Evolutionary conservation across 805 yeast genomes (phyloP).

Genomic region (Saturnispora saitoi): DNA sequence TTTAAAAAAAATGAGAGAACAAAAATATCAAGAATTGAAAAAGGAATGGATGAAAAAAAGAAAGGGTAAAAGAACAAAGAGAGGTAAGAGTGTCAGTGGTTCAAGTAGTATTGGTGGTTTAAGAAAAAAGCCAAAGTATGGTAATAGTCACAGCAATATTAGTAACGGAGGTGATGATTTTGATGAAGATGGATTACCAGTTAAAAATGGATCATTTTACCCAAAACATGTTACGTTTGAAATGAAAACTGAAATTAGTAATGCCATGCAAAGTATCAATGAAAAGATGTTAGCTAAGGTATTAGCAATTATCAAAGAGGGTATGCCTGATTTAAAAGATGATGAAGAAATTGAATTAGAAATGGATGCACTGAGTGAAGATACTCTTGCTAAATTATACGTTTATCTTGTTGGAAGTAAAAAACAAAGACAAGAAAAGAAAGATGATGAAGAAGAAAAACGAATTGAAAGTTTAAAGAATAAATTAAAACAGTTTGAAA

Average conservation of each 20-base stretch:
- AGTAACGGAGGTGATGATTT: constrained; percentile 26
- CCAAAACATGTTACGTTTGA: constrained; percentile 68
- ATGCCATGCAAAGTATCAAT: constrained; percentile 64
- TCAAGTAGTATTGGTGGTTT: constrained; percentile 4
- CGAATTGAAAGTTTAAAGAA: constrained; percentile 66
- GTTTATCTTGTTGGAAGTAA: constrained; percentile 59
- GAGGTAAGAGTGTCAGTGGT: constrained; percentile 8
- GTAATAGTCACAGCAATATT: constrained; percentile 24
- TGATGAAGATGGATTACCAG: constrained; percentile 26
- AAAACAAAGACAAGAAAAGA: constrained; percentile 27
- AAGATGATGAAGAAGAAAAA: constrained; percentile 55
- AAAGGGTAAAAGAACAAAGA: constrained; percentile 20
- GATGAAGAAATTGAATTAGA: constrained; percentile 96
- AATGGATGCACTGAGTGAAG: constrained; percentile 83
- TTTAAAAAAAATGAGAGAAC: constrained; percentile 71
- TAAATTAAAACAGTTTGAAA: constrained; percentile 65
- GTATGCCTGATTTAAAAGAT: constrained; percentile 55
- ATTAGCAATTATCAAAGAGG: constrained; percentile 74
- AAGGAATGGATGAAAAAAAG: constrained; percentile 51
- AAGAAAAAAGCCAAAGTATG: constrained; percentile 38
- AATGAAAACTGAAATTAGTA: constrained; percentile 91
- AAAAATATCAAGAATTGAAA: constrained; percentile 57
- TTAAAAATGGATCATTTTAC: constrained; percentile 18
- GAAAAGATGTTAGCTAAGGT: constrained; percentile 80
- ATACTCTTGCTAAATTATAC: constrained; percentile 75